A percentile compares a stretch with the other conserved stretches of the same genome.
Conservation (phyloP, 2,329 filamentous ascomycete species). For the Tolypocladium endophyticum region DNA sequence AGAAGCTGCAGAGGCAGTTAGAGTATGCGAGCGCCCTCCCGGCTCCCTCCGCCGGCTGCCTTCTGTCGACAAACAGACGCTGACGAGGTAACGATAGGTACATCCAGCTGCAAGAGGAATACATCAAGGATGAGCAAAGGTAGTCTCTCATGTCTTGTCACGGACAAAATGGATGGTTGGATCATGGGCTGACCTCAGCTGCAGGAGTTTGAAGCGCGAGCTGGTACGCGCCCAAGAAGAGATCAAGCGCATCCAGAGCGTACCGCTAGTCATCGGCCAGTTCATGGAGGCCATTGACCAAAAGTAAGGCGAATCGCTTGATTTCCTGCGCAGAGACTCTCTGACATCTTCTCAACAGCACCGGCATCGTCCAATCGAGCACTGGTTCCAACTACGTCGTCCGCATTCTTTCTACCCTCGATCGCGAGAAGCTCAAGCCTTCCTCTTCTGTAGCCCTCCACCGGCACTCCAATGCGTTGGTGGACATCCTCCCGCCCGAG, state of each 20-base stretch:
- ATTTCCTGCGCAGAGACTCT: slow-evolving; percentile 1
- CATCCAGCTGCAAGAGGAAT: slow-evolving; percentile 97
- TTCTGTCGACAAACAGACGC: background rate
- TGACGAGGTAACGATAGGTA: slow-evolving; percentile 41
- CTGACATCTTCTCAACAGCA: slow-evolving; percentile 42
- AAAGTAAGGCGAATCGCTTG: slow-evolving; percentile 52
- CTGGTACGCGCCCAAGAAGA: slow-evolving; percentile 95
- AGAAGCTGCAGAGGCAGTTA: slow-evolving; percentile 91
- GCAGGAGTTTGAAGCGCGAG: slow-evolving; percentile 88
- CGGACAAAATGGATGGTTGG: background rate
- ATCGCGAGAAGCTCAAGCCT: slow-evolving; percentile 95
- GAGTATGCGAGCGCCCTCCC: slow-evolving; percentile 50
- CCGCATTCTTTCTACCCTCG: slow-evolving; percentile 92
- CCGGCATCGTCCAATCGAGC: slow-evolving; percentile 95
- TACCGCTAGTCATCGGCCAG: slow-evolving; percentile 94
- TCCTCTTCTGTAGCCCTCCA: slow-evolving; percentile 96
- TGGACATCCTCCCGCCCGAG: slow-evolving; percentile 97
- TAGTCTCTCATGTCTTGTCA: slow-evolving; percentile 20
- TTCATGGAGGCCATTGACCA: slow-evolving; percentile 99
- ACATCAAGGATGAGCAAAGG: slow-evolving; percentile 99
- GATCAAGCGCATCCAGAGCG: slow-evolving; percentile 98
- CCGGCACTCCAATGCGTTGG: slow-evolving; percentile 94
- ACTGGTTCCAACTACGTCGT: slow-evolving; percentile 99
- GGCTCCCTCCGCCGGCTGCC: slow-evolving; percentile 7
- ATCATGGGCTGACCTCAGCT: slow-evolving; percentile 4